Evolutionary conservation across 306 rosid genomes (phyloP).

Genomic region (Cucumis hystrix): DNA sequence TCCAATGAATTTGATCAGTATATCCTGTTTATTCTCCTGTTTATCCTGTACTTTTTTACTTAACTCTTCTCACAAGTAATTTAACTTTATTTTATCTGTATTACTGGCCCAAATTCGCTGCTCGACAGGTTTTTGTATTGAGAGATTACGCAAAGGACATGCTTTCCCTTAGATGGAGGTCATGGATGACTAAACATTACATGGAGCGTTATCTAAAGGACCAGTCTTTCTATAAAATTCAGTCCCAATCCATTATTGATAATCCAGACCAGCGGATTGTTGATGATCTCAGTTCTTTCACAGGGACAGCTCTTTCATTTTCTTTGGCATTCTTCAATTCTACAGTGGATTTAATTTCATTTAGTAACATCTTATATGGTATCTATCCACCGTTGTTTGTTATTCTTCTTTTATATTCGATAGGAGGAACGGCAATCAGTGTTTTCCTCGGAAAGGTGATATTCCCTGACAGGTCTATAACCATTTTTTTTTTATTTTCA

Average conservation of each 20-base stretch:
- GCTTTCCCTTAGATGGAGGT: slow-evolving; percentile 91
- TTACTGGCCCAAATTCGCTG: slow-evolving; percentile 12
- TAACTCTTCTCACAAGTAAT: not conserved
- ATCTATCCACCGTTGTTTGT: slow-evolving; percentile 87
- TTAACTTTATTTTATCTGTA: not conserved
- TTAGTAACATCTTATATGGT: slow-evolving; percentile 84
- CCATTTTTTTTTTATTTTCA: not conserved
- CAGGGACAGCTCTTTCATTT: slow-evolving; percentile 77
- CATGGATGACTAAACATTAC: slow-evolving; percentile 98
- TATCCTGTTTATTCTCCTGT: not conserved
- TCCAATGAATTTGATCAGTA: not conserved
- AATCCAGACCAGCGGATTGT: slow-evolving; percentile 96
- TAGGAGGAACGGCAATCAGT: slow-evolving; percentile 89
- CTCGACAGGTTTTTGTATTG: slow-evolving; percentile 69
- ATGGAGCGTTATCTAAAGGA: slow-evolving; percentile 77
- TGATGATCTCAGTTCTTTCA: slow-evolving; percentile 86
- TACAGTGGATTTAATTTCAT: slow-evolving; percentile 74
- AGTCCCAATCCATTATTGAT: slow-evolving; percentile 87
- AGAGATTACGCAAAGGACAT: slow-evolving; percentile 85
- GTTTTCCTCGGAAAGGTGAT: slow-evolving; percentile 81
- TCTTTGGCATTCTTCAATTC: slow-evolving; percentile 72
- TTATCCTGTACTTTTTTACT: not conserved
- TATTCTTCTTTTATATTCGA: slow-evolving; percentile 72
- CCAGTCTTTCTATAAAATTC: slow-evolving; percentile 82
- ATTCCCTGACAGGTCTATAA: not conserved